Conservation (phyloP, 345 rosid species). For the Euphorbia tirucalli region DNA sequence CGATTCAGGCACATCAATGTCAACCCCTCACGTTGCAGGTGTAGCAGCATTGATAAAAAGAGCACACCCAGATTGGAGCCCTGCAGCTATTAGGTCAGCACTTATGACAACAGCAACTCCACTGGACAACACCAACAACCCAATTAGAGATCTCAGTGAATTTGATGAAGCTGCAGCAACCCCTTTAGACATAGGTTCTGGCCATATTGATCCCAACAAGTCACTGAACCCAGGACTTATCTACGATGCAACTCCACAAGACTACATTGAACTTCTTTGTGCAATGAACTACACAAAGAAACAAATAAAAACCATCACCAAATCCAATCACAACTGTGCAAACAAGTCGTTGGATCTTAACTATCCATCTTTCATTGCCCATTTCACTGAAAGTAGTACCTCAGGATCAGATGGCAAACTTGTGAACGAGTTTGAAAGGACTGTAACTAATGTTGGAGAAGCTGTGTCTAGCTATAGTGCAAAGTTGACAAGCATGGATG, state of each 20-base stretch:
- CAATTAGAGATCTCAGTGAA: slow-evolving; percentile 30
- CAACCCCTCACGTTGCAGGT: slow-evolving; percentile 45
- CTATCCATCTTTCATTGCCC: slow-evolving; percentile 53
- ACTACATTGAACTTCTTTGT: slow-evolving; percentile 50
- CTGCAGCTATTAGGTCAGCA: slow-evolving; percentile 46
- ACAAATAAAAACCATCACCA: slow-evolving; percentile 44
- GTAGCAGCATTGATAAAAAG: slow-evolving; percentile 39
- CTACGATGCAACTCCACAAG: slow-evolving; percentile 47
- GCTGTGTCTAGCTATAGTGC: slow-evolving; percentile 39
- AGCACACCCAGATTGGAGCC: slow-evolving; percentile 42
- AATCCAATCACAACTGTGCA: slow-evolving; percentile 30
- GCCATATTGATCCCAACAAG: slow-evolving; percentile 42
- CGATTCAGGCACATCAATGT: slow-evolving; percentile 49
- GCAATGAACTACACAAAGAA: slow-evolving; percentile 36
- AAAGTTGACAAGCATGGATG: slow-evolving; percentile 42
- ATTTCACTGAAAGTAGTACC: slow-evolving; percentile 18
- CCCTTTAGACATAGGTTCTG: slow-evolving; percentile 63
- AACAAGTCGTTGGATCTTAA: slow-evolving; percentile 46
- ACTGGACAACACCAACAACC: slow-evolving; percentile 35
- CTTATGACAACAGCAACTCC: slow-evolving; percentile 45
- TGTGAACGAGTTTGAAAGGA: slow-evolving; percentile 37
- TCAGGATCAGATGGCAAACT: slow-evolving; percentile 12
- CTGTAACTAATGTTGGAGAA: slow-evolving; percentile 51
- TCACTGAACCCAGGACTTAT: slow-evolving; percentile 56
- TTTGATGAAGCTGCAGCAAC: slow-evolving; percentile 24